Evolutionary conservation across 2,329 filamentous ascomycete species (phyloP).

Genomic region (Aspergillus pseudoviridinutans): DNA sequence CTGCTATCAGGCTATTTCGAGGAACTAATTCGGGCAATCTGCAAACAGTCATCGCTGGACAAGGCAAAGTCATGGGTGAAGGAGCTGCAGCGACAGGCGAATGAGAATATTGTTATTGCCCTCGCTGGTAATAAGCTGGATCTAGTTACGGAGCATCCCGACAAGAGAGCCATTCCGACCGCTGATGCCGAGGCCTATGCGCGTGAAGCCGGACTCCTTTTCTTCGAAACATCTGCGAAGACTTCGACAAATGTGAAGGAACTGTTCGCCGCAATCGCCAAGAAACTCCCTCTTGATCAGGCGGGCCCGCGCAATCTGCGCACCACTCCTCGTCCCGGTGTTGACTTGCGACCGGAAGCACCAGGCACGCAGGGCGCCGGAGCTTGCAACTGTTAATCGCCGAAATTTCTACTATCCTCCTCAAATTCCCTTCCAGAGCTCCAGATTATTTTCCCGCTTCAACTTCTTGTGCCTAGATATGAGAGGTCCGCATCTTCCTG

Average conservation of each 20-base stretch:
- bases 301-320: conserved; percentile 85
- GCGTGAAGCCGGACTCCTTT: conserved; percentile 85
- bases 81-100: conserved; percentile 95
- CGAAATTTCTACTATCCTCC: neutral
- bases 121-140: conserved; percentile 97
- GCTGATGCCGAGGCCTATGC: conserved; percentile 95
- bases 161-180: conserved; percentile 87
- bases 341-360: conserved; percentile 63
- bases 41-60: conserved; percentile 78
- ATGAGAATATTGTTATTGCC: conserved; percentile 99
- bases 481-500: conserved; percentile 11
- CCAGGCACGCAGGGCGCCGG: conserved; percentile 56
- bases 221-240: conserved; percentile 98
- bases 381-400: conserved; percentile 60
- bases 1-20: neutral
- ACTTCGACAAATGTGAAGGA: conserved; percentile 94
- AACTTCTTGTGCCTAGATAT: conserved; percentile 15
- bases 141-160: conserved; percentile 87
- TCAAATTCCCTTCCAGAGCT: conserved; percentile 1
- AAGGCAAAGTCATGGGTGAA: conserved; percentile 99
- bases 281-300: conserved; percentile 95
- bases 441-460: conserved; percentile 6
- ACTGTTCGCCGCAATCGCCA: conserved; percentile 94
- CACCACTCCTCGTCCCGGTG: conserved; percentile 58
- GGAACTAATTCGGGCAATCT: conserved; percentile 14